These are phyloP conservation scores for Penstemon newberryi DNA, from an alignment of 257 asterid species.

Conservation along the genomic window DNA sequence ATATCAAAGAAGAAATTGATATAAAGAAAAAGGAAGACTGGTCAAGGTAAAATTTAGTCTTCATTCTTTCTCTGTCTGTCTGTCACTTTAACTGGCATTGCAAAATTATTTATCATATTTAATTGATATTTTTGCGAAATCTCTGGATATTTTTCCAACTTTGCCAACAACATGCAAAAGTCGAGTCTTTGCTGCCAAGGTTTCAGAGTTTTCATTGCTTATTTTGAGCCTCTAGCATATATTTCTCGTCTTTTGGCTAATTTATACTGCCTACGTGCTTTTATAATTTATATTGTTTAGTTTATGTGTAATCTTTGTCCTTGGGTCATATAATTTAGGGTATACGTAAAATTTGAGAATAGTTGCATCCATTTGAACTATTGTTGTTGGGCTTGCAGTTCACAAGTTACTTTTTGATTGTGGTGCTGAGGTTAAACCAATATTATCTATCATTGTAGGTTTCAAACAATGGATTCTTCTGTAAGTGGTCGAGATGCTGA, in stretches of 20 bases:
- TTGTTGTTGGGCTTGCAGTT: not conserved
- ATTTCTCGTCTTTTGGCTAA: not conserved
- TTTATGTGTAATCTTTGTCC: slow-evolving; percentile 10
- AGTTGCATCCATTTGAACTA: slow-evolving; percentile 18
- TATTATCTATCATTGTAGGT: slow-evolving; percentile 44
- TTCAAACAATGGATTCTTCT: slow-evolving; percentile 71
- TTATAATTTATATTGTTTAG: not conserved
- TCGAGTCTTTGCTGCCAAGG: not conserved
- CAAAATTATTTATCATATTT: not conserved
- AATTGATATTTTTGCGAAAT: not conserved
- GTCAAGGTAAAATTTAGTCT: slow-evolving; percentile 53
- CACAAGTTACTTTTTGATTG: slow-evolving; percentile 2
- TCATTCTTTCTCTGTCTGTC: not conserved
- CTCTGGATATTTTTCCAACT: not conserved
- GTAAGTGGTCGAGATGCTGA: slow-evolving; percentile 82
- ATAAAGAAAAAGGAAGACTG: slow-evolving; percentile 61
- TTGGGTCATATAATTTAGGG: slow-evolving; percentile 2
- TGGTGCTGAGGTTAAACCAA: slow-evolving; percentile 14
- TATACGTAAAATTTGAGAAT: not conserved
- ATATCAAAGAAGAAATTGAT: slow-evolving; percentile 66
- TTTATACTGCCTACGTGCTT: not conserved
- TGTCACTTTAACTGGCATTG: not conserved
- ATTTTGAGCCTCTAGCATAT: not conserved
- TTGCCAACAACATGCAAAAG: slow-evolving; percentile 16
- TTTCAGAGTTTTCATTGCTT: not conserved